Conservation (phyloP, 2,329 filamentous ascomycete genomes). For the Pyrenochaeta sp. region DNA sequence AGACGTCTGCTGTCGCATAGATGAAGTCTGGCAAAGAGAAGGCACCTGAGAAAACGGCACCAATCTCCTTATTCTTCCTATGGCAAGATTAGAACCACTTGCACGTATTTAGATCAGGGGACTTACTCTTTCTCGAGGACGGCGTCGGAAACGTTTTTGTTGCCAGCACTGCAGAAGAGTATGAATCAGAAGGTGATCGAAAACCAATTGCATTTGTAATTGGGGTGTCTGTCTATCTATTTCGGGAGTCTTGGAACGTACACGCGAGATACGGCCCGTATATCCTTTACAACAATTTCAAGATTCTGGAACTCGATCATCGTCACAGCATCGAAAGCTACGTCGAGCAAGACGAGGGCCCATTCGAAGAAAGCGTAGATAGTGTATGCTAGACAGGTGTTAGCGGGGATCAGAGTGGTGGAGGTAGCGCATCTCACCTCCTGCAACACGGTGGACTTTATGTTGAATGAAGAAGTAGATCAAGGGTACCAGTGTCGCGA, state of each 20-base stretch:
- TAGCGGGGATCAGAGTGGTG: conserved; percentile 24
- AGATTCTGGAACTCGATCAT: conserved; percentile 89
- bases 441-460: conserved; percentile 92
- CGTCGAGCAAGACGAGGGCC: conserved; percentile 92
- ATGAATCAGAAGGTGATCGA: conserved; percentile 47
- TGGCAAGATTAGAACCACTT: conserved; percentile 27
- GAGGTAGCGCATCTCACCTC: conserved; percentile 71
- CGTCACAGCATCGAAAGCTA: conserved; percentile 95
- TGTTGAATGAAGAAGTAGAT: conserved; percentile 99
- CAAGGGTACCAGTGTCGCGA: conserved; percentile 86
- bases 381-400: conserved; percentile 77
- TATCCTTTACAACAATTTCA: conserved; percentile 86
- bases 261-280: conserved; percentile 93
- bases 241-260: conserved; percentile 96
- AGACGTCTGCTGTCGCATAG: conserved; percentile 86
- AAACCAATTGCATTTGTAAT: conserved; percentile 48
- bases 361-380: conserved; percentile 98
- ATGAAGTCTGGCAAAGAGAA: conserved; percentile 80
- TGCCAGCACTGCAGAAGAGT: conserved; percentile 55
- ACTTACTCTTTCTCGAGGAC: conserved; percentile 78
- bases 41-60: conserved; percentile 71
- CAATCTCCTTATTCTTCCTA: conserved; percentile 79
- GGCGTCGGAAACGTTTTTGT: conserved; percentile 52
- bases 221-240: conserved; percentile 69
- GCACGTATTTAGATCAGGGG: conserved; percentile 10